Base-by-base conservation (phyloP, 1,139 yeast species). In the Pichia inconspicua region DNA sequence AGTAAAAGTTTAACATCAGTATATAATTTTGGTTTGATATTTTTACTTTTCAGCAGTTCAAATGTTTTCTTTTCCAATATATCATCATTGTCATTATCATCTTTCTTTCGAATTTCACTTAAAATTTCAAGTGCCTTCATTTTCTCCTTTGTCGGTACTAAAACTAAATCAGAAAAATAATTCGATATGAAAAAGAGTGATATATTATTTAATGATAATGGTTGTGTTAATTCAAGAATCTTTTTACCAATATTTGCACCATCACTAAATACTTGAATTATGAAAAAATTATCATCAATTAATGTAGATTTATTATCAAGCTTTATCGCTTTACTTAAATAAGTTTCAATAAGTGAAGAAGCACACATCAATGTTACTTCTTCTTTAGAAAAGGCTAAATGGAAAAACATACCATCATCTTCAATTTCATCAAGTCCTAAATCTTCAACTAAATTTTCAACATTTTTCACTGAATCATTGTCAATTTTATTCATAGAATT, bases 111-210 rank as follows among this genome's bases (percentile, higher is more conserved):
- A 8, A 11, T 49, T 19, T 51, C 51, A 22, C 74, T 68, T 40
- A 80, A 61, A 6, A 78, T 72, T 31, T 59, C 58, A 3, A 75
- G 61, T 0, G 79, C 84, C 48, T 69, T 68, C 1, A 67, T 69
- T 53, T 71, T 71, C 11, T 70, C 69, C 5, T 63, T 56, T 40
- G 60, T 62, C 0, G 89, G 88, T 17, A 82, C 73, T 39, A 82
- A 67, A n/a, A 82, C 84, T 44, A 79, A 77, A 62, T 82, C 85
- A 46, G 82, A 74, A 58, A 79, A 81, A 64, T 82, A 84, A 40
- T 83, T 79, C 14, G 83, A 76, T 40, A 82, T 64, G 63, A 82
- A 82, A 59, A 80, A 81, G 34, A 82, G 68, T 3, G 87, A 72
- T 35, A 82, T 78, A 15, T 71, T 71, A 46, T 80, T 78, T 37